These are phyloP conservation scores for barley (Hordeum vulgare) DNA, from an alignment of 176 grass and related monocot genomes.

Conservation along the genomic window MorexV3_pseudomolecules_assembly NC_058518.1:418397833-418398332, in stretches of 20 bases:
- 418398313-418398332: slow-evolving; percentile 87
- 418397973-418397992: slow-evolving; percentile 71
- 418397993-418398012: slow-evolving; percentile 42
- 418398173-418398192: slow-evolving; percentile 13
- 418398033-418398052: slow-evolving; percentile 47
- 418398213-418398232: neutral
- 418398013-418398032: slow-evolving; percentile 20
- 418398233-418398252: slow-evolving; percentile 10
- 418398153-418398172: slow-evolving; percentile 98
- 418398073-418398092: slow-evolving; percentile 16
- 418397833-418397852: neutral
- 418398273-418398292: slow-evolving; percentile 9
- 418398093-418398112: slow-evolving; percentile 50
- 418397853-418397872: neutral
- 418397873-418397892: slow-evolving; percentile 25
- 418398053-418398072: slow-evolving; percentile 62
- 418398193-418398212: slow-evolving; percentile 2
- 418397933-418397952: slow-evolving; percentile 61
- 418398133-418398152: slow-evolving; percentile 70
- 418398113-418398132: slow-evolving; percentile 71
- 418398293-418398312: slow-evolving; percentile 17
- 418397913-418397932: slow-evolving; percentile 65
- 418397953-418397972: slow-evolving; percentile 41
- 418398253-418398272: slow-evolving; percentile 9
- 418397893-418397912: slow-evolving; percentile 55